Evolutionary conservation across 345 rosid species (phyloP).

Genomic region (Corchorus olitorius): DNA sequence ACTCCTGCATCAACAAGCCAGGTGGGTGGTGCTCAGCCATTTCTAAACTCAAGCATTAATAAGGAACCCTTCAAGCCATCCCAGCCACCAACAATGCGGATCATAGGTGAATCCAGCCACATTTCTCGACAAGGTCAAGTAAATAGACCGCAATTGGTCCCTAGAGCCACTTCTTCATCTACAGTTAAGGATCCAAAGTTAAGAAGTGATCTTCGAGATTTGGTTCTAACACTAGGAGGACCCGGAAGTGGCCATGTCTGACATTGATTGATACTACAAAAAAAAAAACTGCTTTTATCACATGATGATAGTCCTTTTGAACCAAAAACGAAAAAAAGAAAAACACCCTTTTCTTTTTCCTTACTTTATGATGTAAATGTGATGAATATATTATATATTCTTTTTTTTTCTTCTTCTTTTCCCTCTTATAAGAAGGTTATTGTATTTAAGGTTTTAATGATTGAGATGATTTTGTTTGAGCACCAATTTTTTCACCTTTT

Average conservation of each 20-base stretch:
- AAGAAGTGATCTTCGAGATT: slow-evolving; percentile 67
- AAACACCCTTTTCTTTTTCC: neutral
- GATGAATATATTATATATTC: neutral
- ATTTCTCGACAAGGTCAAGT: slow-evolving; percentile 29
- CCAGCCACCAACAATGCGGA: slow-evolving; percentile 21
- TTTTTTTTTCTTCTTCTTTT: neutral
- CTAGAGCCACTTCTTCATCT: slow-evolving; percentile 25
- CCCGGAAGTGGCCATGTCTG: slow-evolving; percentile 46
- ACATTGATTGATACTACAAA: neutral
- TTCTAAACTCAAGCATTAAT: slow-evolving; percentile 14
- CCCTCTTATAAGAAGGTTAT: neutral
- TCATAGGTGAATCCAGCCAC: slow-evolving; percentile 26
- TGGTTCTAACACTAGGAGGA: slow-evolving; percentile 74
- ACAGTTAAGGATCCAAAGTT: slow-evolving; percentile 39
- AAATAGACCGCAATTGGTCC: slow-evolving; percentile 26
- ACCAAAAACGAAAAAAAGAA: no score
- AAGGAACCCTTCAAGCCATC: slow-evolving; percentile 27
- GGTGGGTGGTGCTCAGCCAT: slow-evolving; percentile 23
- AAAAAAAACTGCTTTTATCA: neutral
- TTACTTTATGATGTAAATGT: slow-evolving; percentile 1
- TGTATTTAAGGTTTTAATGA: neutral
- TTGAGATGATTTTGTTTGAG: neutral
- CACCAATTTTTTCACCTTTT: neutral
- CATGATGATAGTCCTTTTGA: neutral
- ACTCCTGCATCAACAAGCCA: slow-evolving; percentile 32